Evolutionary conservation across 306 rosid species (phyloP).

Genomic region (Dicorynia guianensis): DNA sequence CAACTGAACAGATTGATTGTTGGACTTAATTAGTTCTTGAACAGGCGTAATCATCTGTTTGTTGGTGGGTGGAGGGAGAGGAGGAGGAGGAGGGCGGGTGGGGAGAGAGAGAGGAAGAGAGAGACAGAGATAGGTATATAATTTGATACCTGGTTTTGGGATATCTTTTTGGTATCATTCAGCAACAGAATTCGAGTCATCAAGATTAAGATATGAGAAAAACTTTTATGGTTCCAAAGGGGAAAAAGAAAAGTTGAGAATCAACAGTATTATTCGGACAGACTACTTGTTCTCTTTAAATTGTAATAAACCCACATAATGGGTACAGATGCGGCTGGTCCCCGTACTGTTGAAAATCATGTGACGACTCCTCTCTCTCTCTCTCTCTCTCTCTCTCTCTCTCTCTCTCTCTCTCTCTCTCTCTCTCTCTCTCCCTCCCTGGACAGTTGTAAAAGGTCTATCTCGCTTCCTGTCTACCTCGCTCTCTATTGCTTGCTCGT

Average conservation of each 20-base stretch:
- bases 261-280: constrained; percentile 14
- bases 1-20: neutral
- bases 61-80: neutral
- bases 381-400: constrained; percentile 12
- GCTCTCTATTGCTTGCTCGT: constrained; percentile 36
- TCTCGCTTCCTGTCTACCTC: constrained; percentile 26
- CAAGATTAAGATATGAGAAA: constrained; percentile 8
- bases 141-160: constrained; percentile 33
- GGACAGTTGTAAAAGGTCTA: constrained; percentile 35
- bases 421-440: constrained; percentile 19
- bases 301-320: constrained; percentile 59
- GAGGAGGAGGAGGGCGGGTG: constrained; percentile 2
- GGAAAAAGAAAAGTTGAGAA: neutral
- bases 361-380: constrained; percentile 54
- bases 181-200: constrained; percentile 13
- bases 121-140: neutral
- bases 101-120: neutral
- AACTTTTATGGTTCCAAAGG: neutral
- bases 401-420: constrained; percentile 5
- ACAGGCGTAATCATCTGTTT: neutral
- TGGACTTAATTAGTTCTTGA: constrained; percentile 22
- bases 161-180: constrained; percentile 31
- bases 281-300: constrained; percentile 38
- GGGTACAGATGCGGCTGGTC: constrained; percentile 65
- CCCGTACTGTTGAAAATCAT: constrained; percentile 70